phyloP scores from a whole-genome alignment of 495 filamentous ascomycete species.

The Aspergillus saccharolyticus region DNA sequence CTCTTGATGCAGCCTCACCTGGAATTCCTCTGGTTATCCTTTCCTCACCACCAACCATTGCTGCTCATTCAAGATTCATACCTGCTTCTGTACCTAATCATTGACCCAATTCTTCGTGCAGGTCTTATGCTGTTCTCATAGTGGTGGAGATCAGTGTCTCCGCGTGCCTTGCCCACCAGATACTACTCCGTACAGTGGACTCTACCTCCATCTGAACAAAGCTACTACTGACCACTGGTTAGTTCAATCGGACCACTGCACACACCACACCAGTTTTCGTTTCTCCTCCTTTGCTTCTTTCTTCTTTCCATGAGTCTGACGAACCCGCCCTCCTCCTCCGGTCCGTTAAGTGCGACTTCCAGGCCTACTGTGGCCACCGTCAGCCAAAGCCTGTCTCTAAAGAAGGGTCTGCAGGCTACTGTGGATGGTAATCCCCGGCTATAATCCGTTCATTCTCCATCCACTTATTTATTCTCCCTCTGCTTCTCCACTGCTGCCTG shows the following conservation, averaged over 20 bases:
- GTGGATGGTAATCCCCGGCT: conserved; percentile 65
- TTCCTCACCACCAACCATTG: not conserved
- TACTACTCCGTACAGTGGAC: not conserved
- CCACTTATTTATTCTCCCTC: conserved; percentile 15
- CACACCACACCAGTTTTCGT: not conserved
- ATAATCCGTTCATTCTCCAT: conserved; percentile 14
- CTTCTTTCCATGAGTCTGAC: conserved; percentile 45
- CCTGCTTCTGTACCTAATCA: not conserved
- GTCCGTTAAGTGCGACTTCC: conserved; percentile 44
- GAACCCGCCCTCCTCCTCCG: conserved; percentile 51
- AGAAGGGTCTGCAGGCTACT: conserved; percentile 67
- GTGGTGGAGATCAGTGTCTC: conserved; percentile 7
- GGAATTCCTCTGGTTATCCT: not conserved
- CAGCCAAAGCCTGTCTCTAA: conserved; percentile 57
- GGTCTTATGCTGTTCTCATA: not conserved
- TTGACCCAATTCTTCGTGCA: not conserved
- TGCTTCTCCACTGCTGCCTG: not conserved
- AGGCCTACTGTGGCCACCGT: conserved; percentile 34
- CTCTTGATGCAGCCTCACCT: not conserved
- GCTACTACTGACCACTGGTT: not conserved
- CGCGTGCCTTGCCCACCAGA: not conserved
- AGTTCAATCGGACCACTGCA: not conserved
- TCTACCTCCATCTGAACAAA: not conserved
- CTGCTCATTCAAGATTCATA: not conserved
- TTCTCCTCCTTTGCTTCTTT: conserved; percentile 6